Evolutionary conservation across 2,329 filamentous ascomycete species (phyloP).

Genomic region (Aspergillus thermomutatus): DNA sequence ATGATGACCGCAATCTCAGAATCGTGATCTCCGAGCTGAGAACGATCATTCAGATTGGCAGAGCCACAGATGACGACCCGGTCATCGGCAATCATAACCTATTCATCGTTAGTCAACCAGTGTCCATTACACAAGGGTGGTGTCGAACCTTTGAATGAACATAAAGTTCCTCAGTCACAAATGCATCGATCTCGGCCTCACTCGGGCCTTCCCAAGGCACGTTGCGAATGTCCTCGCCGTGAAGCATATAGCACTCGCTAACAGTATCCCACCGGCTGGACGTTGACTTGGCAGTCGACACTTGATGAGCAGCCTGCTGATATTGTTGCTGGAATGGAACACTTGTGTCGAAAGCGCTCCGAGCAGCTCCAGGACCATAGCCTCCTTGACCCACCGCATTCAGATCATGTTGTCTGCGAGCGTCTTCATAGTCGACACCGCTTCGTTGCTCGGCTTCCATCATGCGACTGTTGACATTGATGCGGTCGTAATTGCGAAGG

Average conservation of each 20-base stretch:
- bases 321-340: constrained; percentile 63
- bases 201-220: constrained; percentile 57
- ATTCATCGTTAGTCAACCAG: constrained; percentile 12
- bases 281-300: constrained; percentile 45
- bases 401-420: constrained; percentile 42
- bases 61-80: constrained; percentile 79
- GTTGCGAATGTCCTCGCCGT: constrained; percentile 65
- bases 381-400: constrained; percentile 46
- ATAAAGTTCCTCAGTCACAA: constrained; percentile 62
- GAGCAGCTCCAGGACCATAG: constrained; percentile 33
- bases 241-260: constrained; percentile 77
- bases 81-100: constrained; percentile 78
- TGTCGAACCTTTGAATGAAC: constrained; percentile 52
- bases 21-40: constrained; percentile 84
- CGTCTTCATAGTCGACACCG: constrained; percentile 45
- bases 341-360: constrained; percentile 37
- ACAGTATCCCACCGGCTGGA: constrained; percentile 70
- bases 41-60: constrained; percentile 88
- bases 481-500: constrained; percentile 83
- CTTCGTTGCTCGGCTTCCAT: constrained; percentile 38
- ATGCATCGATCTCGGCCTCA: constrained; percentile 58
- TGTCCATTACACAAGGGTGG: not conserved
- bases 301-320: constrained; percentile 63
- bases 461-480: constrained; percentile 56
- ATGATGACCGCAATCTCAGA: constrained; percentile 88